These are phyloP conservation scores for Phytophthora melonis DNA, from an alignment of 352 stramenopile species.

Conservation along the genomic window DNA sequence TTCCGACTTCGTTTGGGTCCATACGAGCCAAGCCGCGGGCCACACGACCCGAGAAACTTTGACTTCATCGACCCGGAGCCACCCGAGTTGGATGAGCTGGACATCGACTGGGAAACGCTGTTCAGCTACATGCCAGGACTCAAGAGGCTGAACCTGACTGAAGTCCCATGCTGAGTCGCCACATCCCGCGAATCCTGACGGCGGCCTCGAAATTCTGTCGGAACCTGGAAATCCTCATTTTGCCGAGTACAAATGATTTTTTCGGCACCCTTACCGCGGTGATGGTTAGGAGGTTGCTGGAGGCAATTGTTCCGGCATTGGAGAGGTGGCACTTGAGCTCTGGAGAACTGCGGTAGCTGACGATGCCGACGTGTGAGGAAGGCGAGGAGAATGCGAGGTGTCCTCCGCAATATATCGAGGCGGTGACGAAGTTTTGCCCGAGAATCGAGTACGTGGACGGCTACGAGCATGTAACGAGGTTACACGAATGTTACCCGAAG, in stretches of 20 bases:
- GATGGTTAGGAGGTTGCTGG: not conserved
- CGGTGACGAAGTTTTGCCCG: not conserved
- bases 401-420: conserved; percentile 1
- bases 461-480: no score
- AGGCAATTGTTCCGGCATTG: not conserved
- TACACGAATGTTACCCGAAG: no score
- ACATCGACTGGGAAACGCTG: conserved; percentile 3
- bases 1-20: not conserved
- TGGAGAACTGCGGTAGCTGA: not conserved
- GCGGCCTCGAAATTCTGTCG: not conserved
- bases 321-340: not conserved
- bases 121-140: conserved; percentile 3
- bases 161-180: conserved; percentile 1
- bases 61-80: not conserved
- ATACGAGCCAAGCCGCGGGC: not conserved
- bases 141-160: conserved; percentile 13
- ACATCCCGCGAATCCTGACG: not conserved
- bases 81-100: not conserved
- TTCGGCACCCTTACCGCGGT: not conserved
- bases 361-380: not conserved
- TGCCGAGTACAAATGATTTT: not conserved
- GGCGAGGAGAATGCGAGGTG: not conserved
- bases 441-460: conserved; percentile 9
- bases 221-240: conserved; percentile 2
- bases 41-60: not conserved